These are phyloP conservation scores for Geotrichum histeridarum DNA, from an alignment of 1,139 yeast genomes.

Conservation along the genomic window DNA sequence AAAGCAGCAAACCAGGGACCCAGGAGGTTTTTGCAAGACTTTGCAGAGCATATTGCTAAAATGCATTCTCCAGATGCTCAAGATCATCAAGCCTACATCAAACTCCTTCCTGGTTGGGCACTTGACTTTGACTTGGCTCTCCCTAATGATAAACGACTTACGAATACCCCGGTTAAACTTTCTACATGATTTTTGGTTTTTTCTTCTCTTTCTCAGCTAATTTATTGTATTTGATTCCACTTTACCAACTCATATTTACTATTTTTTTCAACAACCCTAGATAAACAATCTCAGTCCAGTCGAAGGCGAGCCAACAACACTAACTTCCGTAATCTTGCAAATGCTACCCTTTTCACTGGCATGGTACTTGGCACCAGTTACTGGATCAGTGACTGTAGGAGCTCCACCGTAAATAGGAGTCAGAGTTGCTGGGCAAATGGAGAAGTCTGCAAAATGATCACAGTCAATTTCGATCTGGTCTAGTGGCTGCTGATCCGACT, in stretches of 20 bases:
- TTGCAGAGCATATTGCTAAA: slow-evolving; percentile 13
- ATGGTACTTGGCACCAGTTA: slow-evolving; percentile 87
- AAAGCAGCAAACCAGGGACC: not conserved
- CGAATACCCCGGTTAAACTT: not conserved
- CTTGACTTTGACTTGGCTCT: not conserved
- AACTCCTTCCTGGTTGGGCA: not conserved
- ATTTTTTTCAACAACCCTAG: not conserved
- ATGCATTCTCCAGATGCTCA: not conserved
- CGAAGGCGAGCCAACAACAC: slow-evolving; percentile 87
- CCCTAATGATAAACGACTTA: not conserved
- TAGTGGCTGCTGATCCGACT: slow-evolving; percentile 71
- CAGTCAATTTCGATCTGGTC: slow-evolving; percentile 89
- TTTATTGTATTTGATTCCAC: not conserved
- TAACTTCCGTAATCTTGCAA: slow-evolving; percentile 70
- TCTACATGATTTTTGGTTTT: not conserved
- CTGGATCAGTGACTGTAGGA: slow-evolving; percentile 65
- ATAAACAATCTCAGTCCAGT: slow-evolving; percentile 64
- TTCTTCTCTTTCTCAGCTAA: not conserved
- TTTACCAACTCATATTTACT: not conserved
- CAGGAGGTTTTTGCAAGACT: slow-evolving; percentile 10
- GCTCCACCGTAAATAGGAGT: slow-evolving; percentile 85
- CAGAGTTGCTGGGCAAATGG: slow-evolving; percentile 77
- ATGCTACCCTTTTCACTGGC: slow-evolving; percentile 69
- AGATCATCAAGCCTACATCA: not conserved
- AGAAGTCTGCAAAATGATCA: slow-evolving; percentile 87